These are phyloP conservation scores for Blastocystis sp. DNA, from an alignment of 352 stramenopile genomes.

Conservation along the genomic window DNA sequence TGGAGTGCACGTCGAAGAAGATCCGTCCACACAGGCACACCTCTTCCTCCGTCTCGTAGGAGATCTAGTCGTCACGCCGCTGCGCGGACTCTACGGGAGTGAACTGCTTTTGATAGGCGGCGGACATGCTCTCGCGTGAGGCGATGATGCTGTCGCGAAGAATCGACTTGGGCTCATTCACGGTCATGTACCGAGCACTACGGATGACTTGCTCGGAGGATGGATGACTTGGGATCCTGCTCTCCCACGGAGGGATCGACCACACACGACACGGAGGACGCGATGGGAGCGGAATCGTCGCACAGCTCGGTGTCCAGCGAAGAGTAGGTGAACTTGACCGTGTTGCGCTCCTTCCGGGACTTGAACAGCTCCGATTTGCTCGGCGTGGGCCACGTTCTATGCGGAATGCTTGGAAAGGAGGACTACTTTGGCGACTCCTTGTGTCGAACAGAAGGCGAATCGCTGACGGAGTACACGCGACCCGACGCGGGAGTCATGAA, in stretches of 20 bases:
- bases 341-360: constrained; percentile 29
- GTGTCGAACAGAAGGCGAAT: constrained; percentile 34
- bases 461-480: constrained; percentile 17
- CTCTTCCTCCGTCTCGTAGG: constrained; percentile 29
- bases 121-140: not conserved
- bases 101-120: constrained; percentile 47
- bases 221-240: not conserved
- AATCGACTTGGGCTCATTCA: not conserved
- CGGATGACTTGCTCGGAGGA: not conserved
- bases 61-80: constrained; percentile 13
- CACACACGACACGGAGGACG: not conserved
- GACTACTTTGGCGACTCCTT: constrained; percentile 22
- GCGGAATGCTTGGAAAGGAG: not conserved
- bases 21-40: constrained; percentile 37
- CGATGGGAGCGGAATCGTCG: not conserved
- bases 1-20: constrained; percentile 10
- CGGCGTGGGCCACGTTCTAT: constrained; percentile 50
- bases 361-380: constrained; percentile 40
- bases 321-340: constrained; percentile 7
- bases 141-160: not conserved
- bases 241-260: constrained; percentile 43
- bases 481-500: constrained; percentile 4
- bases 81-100: not conserved
- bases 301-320: not conserved
- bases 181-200: constrained; percentile 9